These are phyloP conservation scores for Neofusicoccum umdonicola DNA, from an alignment of 2,329 filamentous ascomycete genomes.

Conservation along the genomic window DNA sequence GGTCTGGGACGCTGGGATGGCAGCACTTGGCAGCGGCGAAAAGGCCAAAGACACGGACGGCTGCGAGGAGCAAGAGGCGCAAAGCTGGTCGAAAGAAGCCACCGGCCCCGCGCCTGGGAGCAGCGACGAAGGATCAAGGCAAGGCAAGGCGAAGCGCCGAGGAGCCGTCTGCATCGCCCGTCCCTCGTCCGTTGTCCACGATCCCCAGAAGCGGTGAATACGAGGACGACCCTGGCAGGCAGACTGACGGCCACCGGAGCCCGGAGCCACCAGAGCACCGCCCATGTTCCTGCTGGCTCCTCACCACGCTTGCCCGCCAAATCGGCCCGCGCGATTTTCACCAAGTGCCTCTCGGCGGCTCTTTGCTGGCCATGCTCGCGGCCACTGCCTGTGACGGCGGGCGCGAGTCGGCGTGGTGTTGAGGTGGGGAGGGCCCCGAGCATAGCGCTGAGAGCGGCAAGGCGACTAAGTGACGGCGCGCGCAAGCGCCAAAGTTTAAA, in stretches of 20 bases:
- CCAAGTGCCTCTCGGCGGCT: not conserved
- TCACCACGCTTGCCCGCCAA: not conserved
- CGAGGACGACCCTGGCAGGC: not conserved
- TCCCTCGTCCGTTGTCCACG: not conserved
- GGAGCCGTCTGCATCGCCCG: not conserved
- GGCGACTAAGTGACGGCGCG: not conserved
- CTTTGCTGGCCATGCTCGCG: too few species aligned
- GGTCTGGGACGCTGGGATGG: not conserved
- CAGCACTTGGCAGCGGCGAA: not conserved
- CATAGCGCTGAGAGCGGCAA: not conserved
- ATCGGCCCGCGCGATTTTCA: not conserved
- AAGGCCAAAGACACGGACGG: not conserved
- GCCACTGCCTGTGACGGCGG: too few species aligned
- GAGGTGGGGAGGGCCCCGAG: not conserved
- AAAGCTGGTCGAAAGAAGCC: not conserved
- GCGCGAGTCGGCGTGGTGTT: constrained; percentile 4
- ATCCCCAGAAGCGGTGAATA: not conserved
- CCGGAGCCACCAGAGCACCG: too few species aligned
- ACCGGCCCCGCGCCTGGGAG: too few species aligned
- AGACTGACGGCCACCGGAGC: not conserved
- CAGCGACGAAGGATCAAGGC: not conserved
- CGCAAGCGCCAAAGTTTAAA: constrained; percentile 7
- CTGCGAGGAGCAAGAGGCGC: not conserved
- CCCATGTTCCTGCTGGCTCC: too few species aligned
- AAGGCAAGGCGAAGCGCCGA: not conserved